These are phyloP conservation scores for Spiraea crenata DNA, from an alignment of 331 rosid genomes.

Conservation along the genomic window DNA sequence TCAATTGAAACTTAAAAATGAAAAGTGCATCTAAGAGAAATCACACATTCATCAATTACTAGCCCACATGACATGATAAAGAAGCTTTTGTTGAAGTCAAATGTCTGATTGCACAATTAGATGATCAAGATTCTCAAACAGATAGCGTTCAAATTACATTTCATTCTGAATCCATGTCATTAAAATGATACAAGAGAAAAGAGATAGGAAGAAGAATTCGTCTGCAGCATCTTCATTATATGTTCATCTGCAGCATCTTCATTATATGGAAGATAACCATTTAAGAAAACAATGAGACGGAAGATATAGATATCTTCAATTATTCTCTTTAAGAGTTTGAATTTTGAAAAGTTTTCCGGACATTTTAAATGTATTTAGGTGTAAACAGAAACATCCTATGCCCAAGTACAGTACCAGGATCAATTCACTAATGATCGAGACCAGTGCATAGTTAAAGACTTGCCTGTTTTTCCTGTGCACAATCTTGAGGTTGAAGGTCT, in stretches of 20 bases:
- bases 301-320: background rate
- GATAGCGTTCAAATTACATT: background rate
- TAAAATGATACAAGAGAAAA: background rate
- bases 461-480: constrained; percentile 99
- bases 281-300: background rate
- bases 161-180: background rate
- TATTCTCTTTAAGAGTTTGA: background rate
- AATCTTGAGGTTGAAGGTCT: constrained; percentile 93
- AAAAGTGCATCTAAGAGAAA: background rate
- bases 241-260: too few relatives aligned
- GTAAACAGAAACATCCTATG: constrained; percentile 12
- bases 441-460: constrained; percentile 22
- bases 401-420: constrained; percentile 10
- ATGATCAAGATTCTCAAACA: background rate
- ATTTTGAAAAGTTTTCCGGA: background rate
- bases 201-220: background rate
- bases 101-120: background rate
- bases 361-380: background rate
- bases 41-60: background rate
- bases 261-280: too few relatives aligned
- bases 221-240: too few relatives aligned
- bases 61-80: background rate
- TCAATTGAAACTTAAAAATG: background rate
- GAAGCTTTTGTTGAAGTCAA: background rate
- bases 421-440: constrained; percentile 14